Conservation (phyloP, 176 grass and related monocot genomes). For the Paspalum notatum region DNA sequence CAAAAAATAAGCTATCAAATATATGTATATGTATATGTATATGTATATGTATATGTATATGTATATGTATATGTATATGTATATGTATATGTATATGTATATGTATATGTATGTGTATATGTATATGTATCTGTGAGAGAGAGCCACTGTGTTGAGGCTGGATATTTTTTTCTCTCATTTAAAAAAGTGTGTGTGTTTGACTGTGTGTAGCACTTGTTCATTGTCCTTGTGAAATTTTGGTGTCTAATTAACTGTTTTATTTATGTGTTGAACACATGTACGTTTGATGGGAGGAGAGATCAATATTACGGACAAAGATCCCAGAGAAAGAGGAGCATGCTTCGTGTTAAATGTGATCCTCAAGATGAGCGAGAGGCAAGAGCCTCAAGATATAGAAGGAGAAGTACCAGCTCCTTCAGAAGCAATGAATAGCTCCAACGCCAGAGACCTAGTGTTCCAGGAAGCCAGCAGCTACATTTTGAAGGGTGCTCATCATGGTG, state of each 20-base stretch:
- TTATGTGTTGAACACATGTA: conserved; percentile 44
- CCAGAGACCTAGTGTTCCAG: conserved; percentile 28
- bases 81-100: no score
- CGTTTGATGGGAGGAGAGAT: conserved; percentile 92
- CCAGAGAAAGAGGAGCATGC: conserved; percentile 64
- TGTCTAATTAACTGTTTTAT: neutral
- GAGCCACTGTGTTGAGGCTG: no score
- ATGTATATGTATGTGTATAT: no score
- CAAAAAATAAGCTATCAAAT: neutral
- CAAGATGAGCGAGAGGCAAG: conserved; percentile 41
- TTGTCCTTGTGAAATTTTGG: neutral
- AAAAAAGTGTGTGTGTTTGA: no score
- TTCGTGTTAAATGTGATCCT: conserved; percentile 78
- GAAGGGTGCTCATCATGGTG: conserved; percentile 62
- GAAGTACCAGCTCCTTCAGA: neutral
- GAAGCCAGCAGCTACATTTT: conserved; percentile 33
- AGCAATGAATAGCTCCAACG: neutral
- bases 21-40: no score
- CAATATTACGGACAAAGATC: conserved; percentile 67
- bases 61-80: no score
- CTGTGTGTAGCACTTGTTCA: neutral
- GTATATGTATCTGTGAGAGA: no score
- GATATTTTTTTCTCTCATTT: no score
- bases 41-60: no score
- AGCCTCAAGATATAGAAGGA: conserved; percentile 41